Percentiles rank a stretch among this genome's conserved stretches.
phyloP scores from a whole-genome alignment of 1,139 yeast genomes.

The Citeromyces siamensis region DNA sequence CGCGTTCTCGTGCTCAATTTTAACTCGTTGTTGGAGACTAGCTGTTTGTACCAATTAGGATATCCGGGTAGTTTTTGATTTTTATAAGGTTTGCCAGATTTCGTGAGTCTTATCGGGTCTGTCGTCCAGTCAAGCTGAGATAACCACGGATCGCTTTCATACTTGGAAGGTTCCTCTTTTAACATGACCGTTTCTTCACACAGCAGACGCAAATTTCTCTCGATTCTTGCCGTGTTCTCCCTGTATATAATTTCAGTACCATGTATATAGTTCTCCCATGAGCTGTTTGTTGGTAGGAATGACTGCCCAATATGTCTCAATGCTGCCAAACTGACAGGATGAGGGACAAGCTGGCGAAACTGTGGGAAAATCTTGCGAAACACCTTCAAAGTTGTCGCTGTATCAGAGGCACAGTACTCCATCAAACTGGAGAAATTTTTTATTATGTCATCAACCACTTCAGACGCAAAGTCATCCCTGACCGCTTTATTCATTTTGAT shows the following conservation, averaged over 20 bases:
- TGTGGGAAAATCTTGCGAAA: conserved; percentile 58
- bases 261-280: conserved; percentile 66
- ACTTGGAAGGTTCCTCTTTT: conserved; percentile 21
- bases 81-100: conserved; percentile 66
- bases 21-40: conserved; percentile 42
- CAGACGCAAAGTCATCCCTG: conserved; percentile 51
- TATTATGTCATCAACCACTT: conserved; percentile 41
- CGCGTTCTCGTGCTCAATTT: conserved; percentile 63
- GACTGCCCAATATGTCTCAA: conserved; percentile 65
- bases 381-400: conserved; percentile 59
- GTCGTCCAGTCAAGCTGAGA: conserved; percentile 82
- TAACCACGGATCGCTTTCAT: conserved; percentile 72
- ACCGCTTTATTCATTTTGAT: conserved; percentile 52
- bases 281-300: conserved; percentile 63
- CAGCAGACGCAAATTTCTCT: conserved; percentile 41
- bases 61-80: conserved; percentile 79
- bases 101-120: conserved; percentile 46
- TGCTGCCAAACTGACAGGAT: conserved; percentile 92
- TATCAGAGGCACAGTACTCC: conserved; percentile 82
- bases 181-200: conserved; percentile 45
- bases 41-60: conserved; percentile 87
- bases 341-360: conserved; percentile 64
- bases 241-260: conserved; percentile 59
- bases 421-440: conserved; percentile 49
- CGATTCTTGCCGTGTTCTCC: conserved; percentile 42